Evolutionary conservation across 208 protist genomes (phyloP), one percentile per base, ranked within the genome.

Genomic region (Leishmania guyanensis): DNA sequence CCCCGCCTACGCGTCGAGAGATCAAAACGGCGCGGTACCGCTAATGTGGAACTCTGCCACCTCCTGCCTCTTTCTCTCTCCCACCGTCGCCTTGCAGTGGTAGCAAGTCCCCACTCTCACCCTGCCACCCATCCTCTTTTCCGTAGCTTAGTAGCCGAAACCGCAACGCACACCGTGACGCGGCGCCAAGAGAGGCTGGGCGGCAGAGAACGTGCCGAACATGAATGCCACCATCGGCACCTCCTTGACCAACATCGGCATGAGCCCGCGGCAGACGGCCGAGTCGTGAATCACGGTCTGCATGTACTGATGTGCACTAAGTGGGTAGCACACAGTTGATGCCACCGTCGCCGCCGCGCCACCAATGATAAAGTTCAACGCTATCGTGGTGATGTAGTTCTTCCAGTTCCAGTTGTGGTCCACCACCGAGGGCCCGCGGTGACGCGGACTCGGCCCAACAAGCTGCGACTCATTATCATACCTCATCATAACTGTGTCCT

Each of bases 261-360:
- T 22, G 9, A 98, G 85, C 1, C 95, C 95, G 20, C 95, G 91
- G 82, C 95, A 98, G 50, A 98, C 85, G 43, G 95, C 91, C 3
- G 95, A 98, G 80, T 98, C 95, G 81, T 98, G 88, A 79, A 98
- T 98, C 33, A 98, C 93, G 5, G 95, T 98, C 77, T 98, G 95
- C 82, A 96, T 88, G 81, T 98, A 98, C 75, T 86, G 85, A 77
- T 97, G 93, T 26, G 95, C 95, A 76, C 91, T 95, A 75, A 92
- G 85, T 8, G 95, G 95, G 81, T 98, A 98, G 80, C 92, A 97
- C 39, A 96, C 81, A n/a, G 93, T 96, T 12, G 91, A 91, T 16
- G 95, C 95, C 29, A 97, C 90, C 29, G 87, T 91, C 14, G 95
- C 95, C 12, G 95, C 91, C 36, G 89, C 86, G 26, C 95, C 95